phyloP scores from a whole-genome alignment of 495 filamentous ascomycete species.

The Hypoxylon fragiforme region DNA sequence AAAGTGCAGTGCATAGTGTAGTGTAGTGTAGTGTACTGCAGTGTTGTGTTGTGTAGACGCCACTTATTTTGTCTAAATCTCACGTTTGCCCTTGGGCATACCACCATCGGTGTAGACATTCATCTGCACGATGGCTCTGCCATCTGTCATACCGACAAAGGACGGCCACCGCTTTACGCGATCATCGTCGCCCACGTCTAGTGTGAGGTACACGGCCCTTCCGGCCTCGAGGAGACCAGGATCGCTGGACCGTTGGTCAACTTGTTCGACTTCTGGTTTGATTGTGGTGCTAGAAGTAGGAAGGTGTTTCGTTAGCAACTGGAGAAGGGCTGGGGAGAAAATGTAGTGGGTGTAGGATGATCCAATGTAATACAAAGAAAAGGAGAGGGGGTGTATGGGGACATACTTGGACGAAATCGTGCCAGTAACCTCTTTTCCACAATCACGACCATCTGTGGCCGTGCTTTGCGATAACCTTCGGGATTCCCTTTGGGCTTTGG shows the following conservation, averaged over 20 bases:
- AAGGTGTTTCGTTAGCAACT: background rate
- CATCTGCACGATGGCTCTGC: constrained; percentile 17
- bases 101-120: background rate
- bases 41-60: no score
- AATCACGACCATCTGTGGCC: background rate
- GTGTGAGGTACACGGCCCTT: constrained; percentile 6
- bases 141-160: constrained; percentile 11
- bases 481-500: background rate
- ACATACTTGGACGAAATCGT: constrained; percentile 5
- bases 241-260: background rate
- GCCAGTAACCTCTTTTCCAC: background rate
- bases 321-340: background rate
- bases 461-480: background rate
- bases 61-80: background rate
- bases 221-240: background rate
- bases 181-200: constrained; percentile 29
- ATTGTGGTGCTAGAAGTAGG: constrained; percentile 4
- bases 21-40: no score
- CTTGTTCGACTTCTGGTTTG: constrained; percentile 5
- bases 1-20: no score
- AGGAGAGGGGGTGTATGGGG: background rate
- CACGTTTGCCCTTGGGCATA: background rate
- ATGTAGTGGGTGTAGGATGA: background rate
- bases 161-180: constrained; percentile 24
- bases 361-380: background rate